Evolutionary conservation across 768 basidiomycete species (phyloP).

Genomic region (Coprinellus aureogranulatus): DNA sequence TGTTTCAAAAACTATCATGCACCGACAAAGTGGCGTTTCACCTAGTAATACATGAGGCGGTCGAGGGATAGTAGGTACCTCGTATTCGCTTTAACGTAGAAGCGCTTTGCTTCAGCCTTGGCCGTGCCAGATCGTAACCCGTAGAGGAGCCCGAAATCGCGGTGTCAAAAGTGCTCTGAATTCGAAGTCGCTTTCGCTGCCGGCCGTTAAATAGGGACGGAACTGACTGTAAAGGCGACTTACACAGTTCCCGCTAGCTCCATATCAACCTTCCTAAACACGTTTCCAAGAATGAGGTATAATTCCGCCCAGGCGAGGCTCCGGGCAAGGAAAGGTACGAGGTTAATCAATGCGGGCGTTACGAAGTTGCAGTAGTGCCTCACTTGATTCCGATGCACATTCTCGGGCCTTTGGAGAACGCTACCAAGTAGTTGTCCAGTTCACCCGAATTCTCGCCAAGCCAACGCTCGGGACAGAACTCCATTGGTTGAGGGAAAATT

Average conservation of each 20-base stretch:
- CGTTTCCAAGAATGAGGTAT: slow-evolving; percentile 26
- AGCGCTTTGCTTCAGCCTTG: too few species aligned
- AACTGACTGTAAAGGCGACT: too few species aligned
- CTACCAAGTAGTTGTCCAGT: slow-evolving; percentile 40
- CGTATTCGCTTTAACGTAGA: too few species aligned
- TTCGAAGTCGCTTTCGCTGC: too few species aligned
- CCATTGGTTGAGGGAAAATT: slow-evolving; percentile 40
- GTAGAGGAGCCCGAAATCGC: too few species aligned
- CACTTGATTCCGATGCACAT: slow-evolving; percentile 38
- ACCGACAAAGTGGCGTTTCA: too few species aligned
- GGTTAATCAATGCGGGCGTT: background rate
- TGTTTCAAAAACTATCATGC: too few species aligned
- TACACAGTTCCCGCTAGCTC: slow-evolving; percentile 10
- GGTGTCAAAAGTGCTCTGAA: too few species aligned
- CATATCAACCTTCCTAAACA: slow-evolving; percentile 31
- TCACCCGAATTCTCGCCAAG: slow-evolving; percentile 29
- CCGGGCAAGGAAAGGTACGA: background rate
- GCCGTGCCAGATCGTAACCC: too few species aligned
- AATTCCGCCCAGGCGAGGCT: slow-evolving; percentile 33
- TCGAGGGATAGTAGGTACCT: too few species aligned
- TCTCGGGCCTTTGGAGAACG: slow-evolving; percentile 46
- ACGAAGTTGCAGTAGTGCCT: background rate
- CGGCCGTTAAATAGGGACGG: too few species aligned
- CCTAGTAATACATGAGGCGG: too few species aligned
- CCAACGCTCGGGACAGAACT: slow-evolving; percentile 45